Base-by-base conservation (phyloP, 2,329 filamentous ascomycete species). In the Colletotrichum trifolii region DNA sequence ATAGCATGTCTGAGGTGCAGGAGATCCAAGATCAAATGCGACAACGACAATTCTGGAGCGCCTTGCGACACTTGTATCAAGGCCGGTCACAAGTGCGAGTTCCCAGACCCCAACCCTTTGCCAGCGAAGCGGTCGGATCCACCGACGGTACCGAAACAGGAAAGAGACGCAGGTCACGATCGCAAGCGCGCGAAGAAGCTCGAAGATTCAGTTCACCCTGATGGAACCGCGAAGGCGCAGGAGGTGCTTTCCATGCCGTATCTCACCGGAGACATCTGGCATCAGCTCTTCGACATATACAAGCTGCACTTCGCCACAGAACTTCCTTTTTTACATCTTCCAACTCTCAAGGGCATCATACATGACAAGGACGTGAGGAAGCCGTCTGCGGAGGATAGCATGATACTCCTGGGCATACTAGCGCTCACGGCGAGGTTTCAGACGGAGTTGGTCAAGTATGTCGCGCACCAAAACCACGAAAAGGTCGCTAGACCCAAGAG, bases 11-110 rank as follows among this genome's bases (percentile, higher is more conserved):
- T 87, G 67, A 85, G 88, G 68, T 95, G 92, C 74, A 86, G 92
- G 63, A 87, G 88, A 71, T 93, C 91, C 74, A 96, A 96, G 79
- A 92, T 95, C 74, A 95, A 95, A 78, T 96, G 93, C 79, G 88
- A 93, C 76, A 96, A 96, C 78, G 85, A 87, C 67, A 89, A 88
- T 13, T 87, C 66, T 11, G 67, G 66, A 34, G 50, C 67, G 13
- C 65, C 87, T 13, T 96, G 93, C 79, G 88, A 91, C 67, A 88
- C 89, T 11, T 96, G 93, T 75, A 86, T 90, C 73, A 88, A 88
- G 65, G 87, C 87, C 54, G 88, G 89, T 48, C 86, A 91, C 73
- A 86, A 92, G 65, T 96, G 93, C 74, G 85, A 86, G 67, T 93
- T 94, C 75, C 90, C 91, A 8, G 80, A 87, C 13, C 64, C 71